Conservation (phyloP, 192 early-diverging fungal genomes). For the Mortierella claussenii region DNA sequence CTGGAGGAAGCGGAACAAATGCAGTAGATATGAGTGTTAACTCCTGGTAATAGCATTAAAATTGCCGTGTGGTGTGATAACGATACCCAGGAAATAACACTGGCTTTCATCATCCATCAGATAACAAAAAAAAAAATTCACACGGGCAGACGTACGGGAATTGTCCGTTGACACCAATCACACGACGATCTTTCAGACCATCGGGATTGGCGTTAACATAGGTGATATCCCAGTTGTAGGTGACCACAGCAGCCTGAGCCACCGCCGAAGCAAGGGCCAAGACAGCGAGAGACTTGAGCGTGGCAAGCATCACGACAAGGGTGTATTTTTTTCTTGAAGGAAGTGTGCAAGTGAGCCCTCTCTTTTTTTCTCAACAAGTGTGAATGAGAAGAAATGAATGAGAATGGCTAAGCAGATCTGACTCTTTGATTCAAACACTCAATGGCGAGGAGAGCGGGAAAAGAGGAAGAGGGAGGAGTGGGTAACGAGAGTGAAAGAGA, state of each 20-base stretch:
- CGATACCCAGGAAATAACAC: too few species aligned
- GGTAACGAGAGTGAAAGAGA: neutral
- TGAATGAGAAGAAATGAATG: neutral
- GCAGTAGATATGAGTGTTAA: neutral
- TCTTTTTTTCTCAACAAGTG: slow-evolving; percentile 9
- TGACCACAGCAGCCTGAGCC: slow-evolving; percentile 65
- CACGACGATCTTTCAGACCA: slow-evolving; percentile 68
- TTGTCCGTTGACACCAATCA: slow-evolving; percentile 72
- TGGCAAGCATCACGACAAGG: slow-evolving; percentile 29
- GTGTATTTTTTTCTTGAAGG: neutral
- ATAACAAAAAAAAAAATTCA: neutral
- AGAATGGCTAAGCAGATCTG: neutral
- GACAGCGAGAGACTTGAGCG: slow-evolving; percentile 50
- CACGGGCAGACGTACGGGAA: slow-evolving; percentile 64
- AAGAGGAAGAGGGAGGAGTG: neutral
- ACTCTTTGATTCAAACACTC: slow-evolving; percentile 1
- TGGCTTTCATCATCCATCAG: neutral
- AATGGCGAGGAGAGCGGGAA: neutral
- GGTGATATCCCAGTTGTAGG: slow-evolving; percentile 76
- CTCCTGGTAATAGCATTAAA: too few species aligned
- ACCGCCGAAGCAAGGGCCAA: slow-evolving; percentile 46
- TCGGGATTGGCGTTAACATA: slow-evolving; percentile 76
- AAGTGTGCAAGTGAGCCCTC: neutral
- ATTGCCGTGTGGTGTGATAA: too few species aligned
- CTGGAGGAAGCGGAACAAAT: slow-evolving; percentile 12